Base-by-base conservation (phyloP, 768 basidiomycete genomes). In the Glaciozyma martinii region DNA sequence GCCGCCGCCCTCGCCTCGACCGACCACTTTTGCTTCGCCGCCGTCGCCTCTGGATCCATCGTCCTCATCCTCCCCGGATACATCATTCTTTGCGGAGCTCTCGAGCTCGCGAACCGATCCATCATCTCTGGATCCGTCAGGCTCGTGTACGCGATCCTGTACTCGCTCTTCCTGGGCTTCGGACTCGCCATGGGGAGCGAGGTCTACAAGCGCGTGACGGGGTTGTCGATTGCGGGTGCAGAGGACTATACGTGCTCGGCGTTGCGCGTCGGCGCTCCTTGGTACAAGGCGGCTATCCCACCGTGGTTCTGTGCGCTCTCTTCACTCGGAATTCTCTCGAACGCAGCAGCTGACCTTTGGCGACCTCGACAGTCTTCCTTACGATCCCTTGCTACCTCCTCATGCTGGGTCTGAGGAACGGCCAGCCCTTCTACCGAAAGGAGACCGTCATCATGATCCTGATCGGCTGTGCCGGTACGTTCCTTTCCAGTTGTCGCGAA, bases 81-180 rank as follows among this genome's bases (percentile, higher is more conserved):
- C 37, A 73, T 79, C 78, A 86, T 86, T 10, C 86, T 86, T 65
- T 66, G 77, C 75, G 46, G 67, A 74, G 50, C 74, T 54, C 67
- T 70, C 47, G 65, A 73, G 61, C 72, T 65, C 79, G 71, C 90
- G 86, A 86, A 88, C 5, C 82, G 88, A 23, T 88, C 87, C 66
- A 85, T 93, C 71, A 84, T 90, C 37, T 80, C 88, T 0, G 89
- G 90, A n/a, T 85, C 88, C 16, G 89, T 91, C 40, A 81, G 88
- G 46, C 79, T 91, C 21, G 87, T 87, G 70, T 91, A 87, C 52
- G 66, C 72, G 10, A 72, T 74, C 46, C 75, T 80, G 33, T 92
- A 91, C 73, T 85, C 86, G n/a, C 72, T 79, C 16, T 80, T 79
- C 75, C 71, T 79, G 19, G 55, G 86, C 0, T 89, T 92, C 74